phyloP scores from a whole-genome alignment of 352 stramenopile species.

The Phytophthora fragariae region DNA sequence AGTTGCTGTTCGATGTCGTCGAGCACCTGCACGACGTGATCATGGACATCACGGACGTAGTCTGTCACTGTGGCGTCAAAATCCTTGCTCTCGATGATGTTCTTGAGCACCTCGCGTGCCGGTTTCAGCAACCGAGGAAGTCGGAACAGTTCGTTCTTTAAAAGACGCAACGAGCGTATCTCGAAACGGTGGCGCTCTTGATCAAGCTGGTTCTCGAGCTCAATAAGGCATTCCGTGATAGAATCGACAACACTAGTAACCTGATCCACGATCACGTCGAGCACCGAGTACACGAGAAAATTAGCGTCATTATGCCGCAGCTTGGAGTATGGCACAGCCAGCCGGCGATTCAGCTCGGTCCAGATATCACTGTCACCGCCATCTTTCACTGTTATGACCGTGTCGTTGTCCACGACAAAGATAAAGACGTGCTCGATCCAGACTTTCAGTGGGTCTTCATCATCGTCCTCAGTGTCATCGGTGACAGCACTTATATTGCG shows the following conservation, averaged over 20 bases:
- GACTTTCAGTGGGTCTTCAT: constrained; percentile 75
- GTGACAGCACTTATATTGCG: constrained; percentile 26
- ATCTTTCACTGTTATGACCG: constrained; percentile 88
- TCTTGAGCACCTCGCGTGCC: constrained; percentile 84
- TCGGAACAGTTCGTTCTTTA: constrained; percentile 86
- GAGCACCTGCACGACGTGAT: constrained; percentile 82
- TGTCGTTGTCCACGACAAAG: constrained; percentile 84
- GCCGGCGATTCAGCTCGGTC: constrained; percentile 71
- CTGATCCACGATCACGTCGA: constrained; percentile 90
- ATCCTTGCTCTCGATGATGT: constrained; percentile 84
- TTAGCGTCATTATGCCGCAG: constrained; percentile 89
- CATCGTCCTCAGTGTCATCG: constrained; percentile 41
- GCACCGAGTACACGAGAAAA: constrained; percentile 87
- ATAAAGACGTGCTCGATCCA: constrained; percentile 88
- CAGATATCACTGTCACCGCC: constrained; percentile 73
- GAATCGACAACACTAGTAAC: constrained; percentile 80
- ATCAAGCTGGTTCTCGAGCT: constrained; percentile 80
- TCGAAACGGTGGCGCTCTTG: constrained; percentile 77
- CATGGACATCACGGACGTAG: constrained; percentile 89
- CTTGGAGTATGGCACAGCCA: constrained; percentile 90
- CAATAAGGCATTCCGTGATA: constrained; percentile 81
- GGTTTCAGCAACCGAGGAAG: constrained; percentile 83
- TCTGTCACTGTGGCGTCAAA: constrained; percentile 81
- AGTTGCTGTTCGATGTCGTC: constrained; percentile 86
- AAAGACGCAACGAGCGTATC: constrained; percentile 61